Evolutionary conservation across 768 basidiomycete genomes (phyloP), one percentile per base, ranked within the genome.

Genomic region (Suillus plorans): DNA sequence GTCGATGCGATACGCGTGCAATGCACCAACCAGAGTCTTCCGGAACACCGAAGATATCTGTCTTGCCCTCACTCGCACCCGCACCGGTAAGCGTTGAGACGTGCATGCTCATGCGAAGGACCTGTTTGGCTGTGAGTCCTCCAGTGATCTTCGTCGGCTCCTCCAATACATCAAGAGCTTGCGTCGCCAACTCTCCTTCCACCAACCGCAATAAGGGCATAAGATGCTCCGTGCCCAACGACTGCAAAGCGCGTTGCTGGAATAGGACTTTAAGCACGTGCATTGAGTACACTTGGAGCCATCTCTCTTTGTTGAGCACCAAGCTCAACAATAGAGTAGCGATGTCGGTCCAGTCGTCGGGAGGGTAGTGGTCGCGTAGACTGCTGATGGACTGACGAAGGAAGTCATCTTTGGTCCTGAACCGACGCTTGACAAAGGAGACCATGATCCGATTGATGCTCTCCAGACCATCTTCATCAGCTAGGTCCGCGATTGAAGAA

Each of bases 351-450:
- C 92, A 92, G 69, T 88, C 80, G 60, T 91, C 84, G 4, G 80
- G 80, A 0, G 87, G 86, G 71, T 94, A 95, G 75, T 93, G 89
- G 72, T 97, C 95, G 25, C 94, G 87, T 44, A 98, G 82, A 69
- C 91, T 89, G 2, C 87, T 82, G 25, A 94, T 89, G 0, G 93
- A 94, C 72, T 97, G 94, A 5, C 94, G 88, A 64, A 97, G 84
- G 78, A 97, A 97, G 77, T 97, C 95, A 61, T 98, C 95, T 71
- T 89, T 89, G 2, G 94, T 94, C 57, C 95, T 84, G 82, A 98
- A 97, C 60, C 92, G 89, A 25, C 83, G 81, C 76, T 93, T 93
- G 63, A 91, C 86, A 69, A 96, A 96, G 4, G 93, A 95, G 5
- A 83, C 89, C 90, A 97, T 92, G 71, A 98, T 91, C 57, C 92